Conservation (phyloP, 169 alveolate genomes). For the Eimeria brunetti region DNA sequence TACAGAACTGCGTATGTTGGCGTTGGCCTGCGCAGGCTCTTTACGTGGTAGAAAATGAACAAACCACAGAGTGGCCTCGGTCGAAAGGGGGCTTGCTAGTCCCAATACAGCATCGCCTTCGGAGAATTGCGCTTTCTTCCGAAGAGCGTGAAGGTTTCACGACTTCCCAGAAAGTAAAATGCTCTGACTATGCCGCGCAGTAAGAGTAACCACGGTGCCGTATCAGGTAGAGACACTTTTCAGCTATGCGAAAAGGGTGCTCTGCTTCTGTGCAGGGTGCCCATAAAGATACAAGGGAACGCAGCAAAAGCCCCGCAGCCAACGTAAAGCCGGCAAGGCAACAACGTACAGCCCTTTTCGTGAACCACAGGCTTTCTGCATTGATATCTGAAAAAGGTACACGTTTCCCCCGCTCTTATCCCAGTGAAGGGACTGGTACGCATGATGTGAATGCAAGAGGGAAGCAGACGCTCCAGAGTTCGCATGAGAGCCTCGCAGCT, state of each 20-base stretch:
- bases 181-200: neutral
- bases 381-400: neutral
- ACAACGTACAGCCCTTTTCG: neutral
- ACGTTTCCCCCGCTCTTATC: neutral
- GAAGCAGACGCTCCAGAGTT: neutral
- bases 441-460: neutral
- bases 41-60: slow-evolving; percentile 50
- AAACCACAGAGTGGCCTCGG: slow-evolving; percentile 63
- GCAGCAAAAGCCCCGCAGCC: neutral
- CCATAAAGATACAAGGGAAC: neutral
- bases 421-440: neutral
- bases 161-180: neutral
- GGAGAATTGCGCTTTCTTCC: neutral
- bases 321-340: neutral
- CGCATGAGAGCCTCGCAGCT: neutral
- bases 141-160: neutral
- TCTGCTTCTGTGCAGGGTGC: neutral
- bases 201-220: neutral
- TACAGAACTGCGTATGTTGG: neutral
- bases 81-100: slow-evolving; percentile 41
- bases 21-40: neutral
- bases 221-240: neutral
- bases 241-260: neutral
- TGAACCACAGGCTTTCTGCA: neutral
- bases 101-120: slow-evolving; percentile 63